Evolutionary conservation across 2,329 filamentous ascomycete species (phyloP), one percentile per base, ranked within the genome.

Genomic region (Pseudogymnoascus sp.): DNA sequence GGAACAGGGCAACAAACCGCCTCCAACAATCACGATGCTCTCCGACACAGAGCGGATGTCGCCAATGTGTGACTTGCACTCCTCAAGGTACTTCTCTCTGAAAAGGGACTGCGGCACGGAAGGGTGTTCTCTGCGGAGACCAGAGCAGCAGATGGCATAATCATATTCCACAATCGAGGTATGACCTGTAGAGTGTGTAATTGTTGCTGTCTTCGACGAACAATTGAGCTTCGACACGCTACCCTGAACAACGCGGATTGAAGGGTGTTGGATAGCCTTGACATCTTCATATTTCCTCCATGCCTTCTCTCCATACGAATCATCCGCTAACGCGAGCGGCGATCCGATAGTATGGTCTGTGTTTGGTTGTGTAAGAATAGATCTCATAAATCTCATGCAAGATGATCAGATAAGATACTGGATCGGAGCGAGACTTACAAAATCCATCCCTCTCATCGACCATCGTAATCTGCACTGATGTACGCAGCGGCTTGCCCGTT

Each of bases 361-460:
- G 62, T 62, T 39, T 59, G 59, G 59, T 33, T 12, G n/a, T 43
- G 14, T 29, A 64, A 45, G 35, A 12, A 29, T 35, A 26, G 59
- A 6, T 19, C 11, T 19, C 16, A 21, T 23, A 26, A 52, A 6
- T 19, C 11, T 19, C 16, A 21, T 23, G 14, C n/a, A 55, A 55
- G 49, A 55, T 55, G 8, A 55, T 55, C 49, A 55, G 49, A 55
- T 55, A 33, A 55, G 38, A 29, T 60, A 60, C 33, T 6, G 12
- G 38, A 31, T 12, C 12, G 14, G 38, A 14, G 14, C 16, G 59
- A 31, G 33, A 75, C 86, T 68, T 78, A 92, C 89, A 92, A 72
- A 85, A 92, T n/a, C 90, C 90, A 77, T 92, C 89, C n/a, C 88
- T 79, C 73, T 92, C 88, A 69, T 92, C 89, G 23, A 90, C 84